phyloP scores from a whole-genome alignment of 2,329 filamentous ascomycete genomes.

The Claviceps capensis region DNA sequence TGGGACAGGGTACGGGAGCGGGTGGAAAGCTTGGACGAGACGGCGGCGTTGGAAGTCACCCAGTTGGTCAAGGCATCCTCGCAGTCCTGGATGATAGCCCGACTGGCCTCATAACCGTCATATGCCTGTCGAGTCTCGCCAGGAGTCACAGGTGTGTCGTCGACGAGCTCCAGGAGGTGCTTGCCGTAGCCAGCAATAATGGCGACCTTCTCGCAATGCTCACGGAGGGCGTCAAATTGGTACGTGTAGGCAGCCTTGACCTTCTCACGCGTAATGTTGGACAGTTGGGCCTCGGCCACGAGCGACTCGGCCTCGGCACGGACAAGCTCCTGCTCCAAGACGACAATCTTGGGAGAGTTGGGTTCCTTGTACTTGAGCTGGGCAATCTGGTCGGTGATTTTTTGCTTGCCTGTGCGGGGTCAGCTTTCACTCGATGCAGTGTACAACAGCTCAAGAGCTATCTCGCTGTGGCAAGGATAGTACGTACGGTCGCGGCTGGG shows the following conservation, averaged over 20 bases:
- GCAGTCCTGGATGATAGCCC: slow-evolving; percentile 98
- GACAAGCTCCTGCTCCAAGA: slow-evolving; percentile 96
- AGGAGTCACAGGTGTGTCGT: slow-evolving; percentile 92
- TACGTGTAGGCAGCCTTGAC: slow-evolving; percentile 96
- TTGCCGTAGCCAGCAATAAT: slow-evolving; percentile 97
- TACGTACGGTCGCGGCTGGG: slow-evolving; percentile 85
- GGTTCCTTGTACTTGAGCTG: slow-evolving; percentile 99
- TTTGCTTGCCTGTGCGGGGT: slow-evolving; percentile 69
- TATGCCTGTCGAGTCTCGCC: slow-evolving; percentile 93
- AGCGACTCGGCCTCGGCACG: slow-evolving; percentile 98
- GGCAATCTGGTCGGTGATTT: slow-evolving; percentile 97
- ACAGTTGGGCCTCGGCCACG: slow-evolving; percentile 92
- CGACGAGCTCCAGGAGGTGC: slow-evolving; percentile 91
- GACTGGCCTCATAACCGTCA: slow-evolving; percentile 95
- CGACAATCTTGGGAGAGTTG: slow-evolving; percentile 92
- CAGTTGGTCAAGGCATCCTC: slow-evolving; percentile 96
- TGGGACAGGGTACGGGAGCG: slow-evolving; percentile 80
- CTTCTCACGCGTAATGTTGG: slow-evolving; percentile 99
- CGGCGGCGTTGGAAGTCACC: slow-evolving; percentile 80
- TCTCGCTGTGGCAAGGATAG: too few relatives aligned
- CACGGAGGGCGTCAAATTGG: slow-evolving; percentile 92
- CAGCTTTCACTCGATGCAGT: not conserved
- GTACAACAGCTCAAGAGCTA: not conserved
- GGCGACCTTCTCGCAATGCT: slow-evolving; percentile 96
- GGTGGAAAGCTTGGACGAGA: slow-evolving; percentile 74